These are phyloP conservation scores for Ormosia semicastrata DNA, from an alignment of 306 rosid genomes.

Conservation along the genomic window DNA sequence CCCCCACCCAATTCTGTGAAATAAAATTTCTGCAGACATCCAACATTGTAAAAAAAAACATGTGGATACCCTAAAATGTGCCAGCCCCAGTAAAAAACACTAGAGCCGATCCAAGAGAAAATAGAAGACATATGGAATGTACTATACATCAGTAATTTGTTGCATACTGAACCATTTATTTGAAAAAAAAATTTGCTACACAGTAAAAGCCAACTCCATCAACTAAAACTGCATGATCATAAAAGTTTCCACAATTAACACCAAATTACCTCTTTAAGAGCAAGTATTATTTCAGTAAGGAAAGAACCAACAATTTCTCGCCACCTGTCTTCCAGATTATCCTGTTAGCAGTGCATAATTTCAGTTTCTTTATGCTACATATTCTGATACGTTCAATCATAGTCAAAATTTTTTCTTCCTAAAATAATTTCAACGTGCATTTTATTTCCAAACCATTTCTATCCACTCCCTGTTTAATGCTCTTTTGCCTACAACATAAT, in stretches of 20 bases:
- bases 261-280: constrained; percentile 81
- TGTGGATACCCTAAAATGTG: not conserved
- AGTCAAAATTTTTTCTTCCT: too few species aligned
- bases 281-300: constrained; percentile 88
- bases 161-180: not conserved
- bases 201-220: not conserved
- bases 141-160: too few species aligned
- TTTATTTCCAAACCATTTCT: too few species aligned
- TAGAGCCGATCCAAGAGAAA: not conserved
- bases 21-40: too few species aligned
- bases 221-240: not conserved
- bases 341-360: constrained; percentile 28
- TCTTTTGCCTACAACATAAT: too few species aligned
- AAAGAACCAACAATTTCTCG: constrained; percentile 33
- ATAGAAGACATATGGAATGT: too few species aligned
- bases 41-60: not conserved
- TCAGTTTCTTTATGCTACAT: constrained; percentile 10
- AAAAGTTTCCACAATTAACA: constrained; percentile 6
- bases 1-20: not conserved
- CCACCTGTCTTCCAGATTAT: constrained; percentile 29
- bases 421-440: too few species aligned
- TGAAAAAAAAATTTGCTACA: not conserved
- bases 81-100: not conserved
- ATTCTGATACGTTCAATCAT: too few species aligned
- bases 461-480: too few species aligned